Evolutionary conservation across 2,329 filamentous ascomycete genomes (phyloP).

Genomic region (Colletotrichum chlorophyti): DNA sequence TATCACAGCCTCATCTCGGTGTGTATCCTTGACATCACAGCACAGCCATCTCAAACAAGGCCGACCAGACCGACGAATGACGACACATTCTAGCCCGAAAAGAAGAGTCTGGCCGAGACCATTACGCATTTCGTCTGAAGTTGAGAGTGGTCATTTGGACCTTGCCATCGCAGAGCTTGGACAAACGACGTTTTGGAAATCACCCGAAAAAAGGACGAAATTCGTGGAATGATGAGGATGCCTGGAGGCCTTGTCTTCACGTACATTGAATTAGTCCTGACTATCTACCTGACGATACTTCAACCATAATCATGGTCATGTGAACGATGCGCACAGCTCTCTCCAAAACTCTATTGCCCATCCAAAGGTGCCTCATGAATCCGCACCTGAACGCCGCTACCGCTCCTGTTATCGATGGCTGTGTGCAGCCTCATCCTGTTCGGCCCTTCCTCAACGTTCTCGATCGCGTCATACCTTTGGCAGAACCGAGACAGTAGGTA

Average conservation of each 20-base stretch:
- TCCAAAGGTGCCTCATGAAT: background rate
- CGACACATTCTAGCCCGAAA: slow-evolving; percentile 1
- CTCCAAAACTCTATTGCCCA: background rate
- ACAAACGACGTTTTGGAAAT: no score
- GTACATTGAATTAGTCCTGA: no score
- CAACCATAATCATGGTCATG: no score
- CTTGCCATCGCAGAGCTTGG: background rate
- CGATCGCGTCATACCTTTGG: background rate
- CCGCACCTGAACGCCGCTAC: background rate
- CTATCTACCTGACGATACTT: no score
- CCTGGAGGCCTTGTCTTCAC: no score
- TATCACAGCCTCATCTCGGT: slow-evolving; percentile 10
- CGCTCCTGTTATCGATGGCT: background rate
- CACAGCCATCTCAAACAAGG: slow-evolving; percentile 5
- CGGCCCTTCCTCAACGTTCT: background rate
- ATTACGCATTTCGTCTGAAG: no score
- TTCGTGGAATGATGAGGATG: no score
- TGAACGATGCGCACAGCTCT: background rate
- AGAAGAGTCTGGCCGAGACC: background rate
- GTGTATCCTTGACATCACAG: slow-evolving; percentile 13
- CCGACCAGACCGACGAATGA: no score
- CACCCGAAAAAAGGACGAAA: no score
- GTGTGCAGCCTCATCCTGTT: background rate
- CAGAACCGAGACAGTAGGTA: background rate
- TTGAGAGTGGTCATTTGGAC: background rate